Evolutionary conservation across 257 asterid species (phyloP).

Genomic region (Oldenlandia corymbosa): DNA sequence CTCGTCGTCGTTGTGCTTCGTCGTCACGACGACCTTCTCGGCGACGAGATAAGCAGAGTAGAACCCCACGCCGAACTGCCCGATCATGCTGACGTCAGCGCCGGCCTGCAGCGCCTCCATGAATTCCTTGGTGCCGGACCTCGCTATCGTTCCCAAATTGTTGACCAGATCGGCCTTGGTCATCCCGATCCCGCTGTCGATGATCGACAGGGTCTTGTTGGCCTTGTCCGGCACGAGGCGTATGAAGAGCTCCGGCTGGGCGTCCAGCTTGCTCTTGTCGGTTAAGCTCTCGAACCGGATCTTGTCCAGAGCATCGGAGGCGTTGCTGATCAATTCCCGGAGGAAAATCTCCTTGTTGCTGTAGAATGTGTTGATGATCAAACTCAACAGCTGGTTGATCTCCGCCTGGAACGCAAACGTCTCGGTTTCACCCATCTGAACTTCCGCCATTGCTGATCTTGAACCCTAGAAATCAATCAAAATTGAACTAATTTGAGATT

Average conservation of each 20-base stretch:
- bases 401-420: background rate
- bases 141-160: background rate
- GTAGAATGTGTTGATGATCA: background rate
- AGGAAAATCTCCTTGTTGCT: conserved; percentile 1
- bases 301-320: background rate
- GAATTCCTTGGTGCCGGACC: background rate
- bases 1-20: background rate
- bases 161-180: background rate
- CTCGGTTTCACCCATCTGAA: background rate
- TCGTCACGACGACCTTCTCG: background rate
- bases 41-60: background rate
- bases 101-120: background rate
- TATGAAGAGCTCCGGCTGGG: conserved; percentile 1
- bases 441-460: background rate
- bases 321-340: background rate
- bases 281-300: background rate
- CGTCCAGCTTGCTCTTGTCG: background rate
- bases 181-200: background rate
- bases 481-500: no score
- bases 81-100: background rate
- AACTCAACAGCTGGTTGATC: background rate
- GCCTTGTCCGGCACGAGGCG: background rate
- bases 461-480: background rate
- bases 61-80: background rate
- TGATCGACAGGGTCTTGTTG: background rate